Evolutionary conservation across 257 asterid genomes (phyloP).

Genomic region (Coffea eugenioides): DNA sequence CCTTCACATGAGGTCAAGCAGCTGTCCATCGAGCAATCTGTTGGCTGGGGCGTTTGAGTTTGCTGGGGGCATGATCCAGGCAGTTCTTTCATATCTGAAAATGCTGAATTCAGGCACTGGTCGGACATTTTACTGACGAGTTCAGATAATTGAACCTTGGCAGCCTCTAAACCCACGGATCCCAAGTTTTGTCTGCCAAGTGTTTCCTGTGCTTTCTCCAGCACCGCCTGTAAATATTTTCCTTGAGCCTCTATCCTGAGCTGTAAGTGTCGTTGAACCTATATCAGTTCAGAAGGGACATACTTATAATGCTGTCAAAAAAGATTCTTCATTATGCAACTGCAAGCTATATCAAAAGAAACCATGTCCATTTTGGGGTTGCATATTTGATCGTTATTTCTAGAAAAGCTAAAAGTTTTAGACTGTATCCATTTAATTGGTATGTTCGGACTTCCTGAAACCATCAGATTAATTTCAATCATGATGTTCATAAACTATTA

Average conservation of each 20-base stretch:
- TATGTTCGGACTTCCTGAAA: neutral
- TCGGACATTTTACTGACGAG: conserved; percentile 73
- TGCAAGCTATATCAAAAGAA: neutral
- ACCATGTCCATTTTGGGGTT: neutral
- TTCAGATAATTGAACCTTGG: conserved; percentile 77
- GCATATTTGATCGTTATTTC: neutral
- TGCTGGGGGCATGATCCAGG: conserved; percentile 55
- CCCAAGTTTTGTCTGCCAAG: conserved; percentile 73
- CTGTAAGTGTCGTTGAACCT: conserved; percentile 77
- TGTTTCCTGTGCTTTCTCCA: conserved; percentile 88
- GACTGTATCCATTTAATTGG: neutral
- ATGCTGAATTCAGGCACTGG: conserved; percentile 68
- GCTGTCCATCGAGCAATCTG: conserved; percentile 68
- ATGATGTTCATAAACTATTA: neutral
- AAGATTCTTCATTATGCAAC: neutral
- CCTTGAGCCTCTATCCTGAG: conserved; percentile 26
- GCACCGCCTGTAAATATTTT: conserved; percentile 59
- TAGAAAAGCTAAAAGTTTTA: neutral
- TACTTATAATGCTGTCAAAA: conserved; percentile 17
- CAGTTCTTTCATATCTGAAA: conserved; percentile 55
- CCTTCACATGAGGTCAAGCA: conserved; percentile 73
- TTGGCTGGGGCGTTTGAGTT: conserved; percentile 49
- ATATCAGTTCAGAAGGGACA: conserved; percentile 26
- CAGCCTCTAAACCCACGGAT: conserved; percentile 65
- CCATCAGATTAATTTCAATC: neutral